phyloP scores from a whole-genome alignment of 495 filamentous ascomycete genomes.

The Penicillium silybi region DNA sequence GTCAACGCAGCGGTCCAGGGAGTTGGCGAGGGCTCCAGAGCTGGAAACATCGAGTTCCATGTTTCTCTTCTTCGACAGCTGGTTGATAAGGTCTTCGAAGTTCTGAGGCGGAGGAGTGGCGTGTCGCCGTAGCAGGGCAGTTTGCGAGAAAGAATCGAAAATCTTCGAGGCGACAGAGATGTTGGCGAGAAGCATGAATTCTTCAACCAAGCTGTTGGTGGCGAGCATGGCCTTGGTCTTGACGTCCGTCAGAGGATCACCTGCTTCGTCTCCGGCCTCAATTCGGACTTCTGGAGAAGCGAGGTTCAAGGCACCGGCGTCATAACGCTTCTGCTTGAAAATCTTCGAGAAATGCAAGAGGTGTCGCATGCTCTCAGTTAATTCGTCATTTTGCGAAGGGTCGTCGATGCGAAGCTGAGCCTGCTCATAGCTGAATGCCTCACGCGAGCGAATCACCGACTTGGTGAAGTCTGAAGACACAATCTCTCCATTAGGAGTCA shows the following conservation, averaged over 20 bases:
- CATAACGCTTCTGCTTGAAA: constrained; percentile 91
- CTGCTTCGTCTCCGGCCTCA: constrained; percentile 90
- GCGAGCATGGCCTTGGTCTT: constrained; percentile 91
- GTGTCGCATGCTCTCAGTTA: constrained; percentile 86
- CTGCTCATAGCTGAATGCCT: constrained; percentile 96
- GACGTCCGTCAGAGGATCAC: constrained; percentile 85
- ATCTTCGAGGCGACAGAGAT: constrained; percentile 86
- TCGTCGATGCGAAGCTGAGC: constrained; percentile 94
- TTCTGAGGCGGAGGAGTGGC: constrained; percentile 88
- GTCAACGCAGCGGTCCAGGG: constrained; percentile 80
- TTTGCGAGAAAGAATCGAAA: constrained; percentile 87
- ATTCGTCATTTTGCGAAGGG: constrained; percentile 72
- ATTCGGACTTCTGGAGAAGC: constrained; percentile 94
- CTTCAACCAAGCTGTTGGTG: constrained; percentile 96
- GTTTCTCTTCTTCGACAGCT: constrained; percentile 78
- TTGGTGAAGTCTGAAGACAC: constrained; percentile 83
- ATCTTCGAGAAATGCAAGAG: constrained; percentile 88
- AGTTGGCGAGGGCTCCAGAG: constrained; percentile 86
- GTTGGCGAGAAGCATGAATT: constrained; percentile 99
- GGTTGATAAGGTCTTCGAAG: constrained; percentile 88
- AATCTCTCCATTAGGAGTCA: constrained; percentile 79
- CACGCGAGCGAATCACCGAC: constrained; percentile 95
- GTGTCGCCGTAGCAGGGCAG: constrained; percentile 88
- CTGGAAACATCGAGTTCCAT: constrained; percentile 76
- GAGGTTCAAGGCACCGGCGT: constrained; percentile 89